Conservation (phyloP, 352 stramenopile genomes). For the Plasmopara halstedii region DNA sequence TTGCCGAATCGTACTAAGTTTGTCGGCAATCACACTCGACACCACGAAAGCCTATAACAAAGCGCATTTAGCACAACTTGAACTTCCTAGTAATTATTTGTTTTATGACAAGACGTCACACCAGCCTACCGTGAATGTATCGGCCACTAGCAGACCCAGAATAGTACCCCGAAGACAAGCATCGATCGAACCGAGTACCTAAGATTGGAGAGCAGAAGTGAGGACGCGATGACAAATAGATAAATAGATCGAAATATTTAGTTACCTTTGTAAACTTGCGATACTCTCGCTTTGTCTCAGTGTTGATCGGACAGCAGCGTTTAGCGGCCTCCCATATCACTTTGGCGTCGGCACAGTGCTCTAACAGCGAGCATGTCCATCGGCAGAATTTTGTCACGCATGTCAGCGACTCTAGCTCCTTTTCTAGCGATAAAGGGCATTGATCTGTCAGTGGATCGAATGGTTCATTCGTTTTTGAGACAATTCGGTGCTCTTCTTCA, state of each 20-base stretch:
- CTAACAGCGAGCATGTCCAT: slow-evolving; percentile 82
- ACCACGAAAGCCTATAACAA: slow-evolving; percentile 69
- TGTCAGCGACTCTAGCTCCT: slow-evolving; percentile 69
- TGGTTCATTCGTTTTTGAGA: slow-evolving; percentile 3
- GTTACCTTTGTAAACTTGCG: slow-evolving; percentile 83
- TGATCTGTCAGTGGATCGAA: slow-evolving; percentile 54
- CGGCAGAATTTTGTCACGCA: slow-evolving; percentile 80
- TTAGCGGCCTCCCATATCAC: slow-evolving; percentile 85
- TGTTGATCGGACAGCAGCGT: slow-evolving; percentile 78
- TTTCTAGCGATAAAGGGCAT: slow-evolving; percentile 66
- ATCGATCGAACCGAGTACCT: slow-evolving; percentile 80
- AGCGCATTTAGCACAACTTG: background rate
- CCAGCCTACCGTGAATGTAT: slow-evolving; percentile 70
- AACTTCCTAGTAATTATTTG: background rate
- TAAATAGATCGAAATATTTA: too few species aligned
- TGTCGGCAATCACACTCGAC: slow-evolving; percentile 67
- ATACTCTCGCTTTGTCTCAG: slow-evolving; percentile 80
- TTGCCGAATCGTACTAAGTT: slow-evolving; percentile 51
- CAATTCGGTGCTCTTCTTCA: slow-evolving; percentile 43
- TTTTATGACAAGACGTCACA: background rate
- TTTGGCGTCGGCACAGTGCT: slow-evolving; percentile 79
- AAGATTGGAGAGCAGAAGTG: slow-evolving; percentile 1
- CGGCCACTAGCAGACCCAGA: slow-evolving; percentile 70
- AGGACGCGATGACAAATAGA: background rate
- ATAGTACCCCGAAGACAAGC: slow-evolving; percentile 76